A percentile compares a stretch with the other conserved stretches of the same genome.
Evolutionary conservation across 1,139 yeast species (phyloP).

Genomic region (Candida pseudoviswanathii): DNA sequence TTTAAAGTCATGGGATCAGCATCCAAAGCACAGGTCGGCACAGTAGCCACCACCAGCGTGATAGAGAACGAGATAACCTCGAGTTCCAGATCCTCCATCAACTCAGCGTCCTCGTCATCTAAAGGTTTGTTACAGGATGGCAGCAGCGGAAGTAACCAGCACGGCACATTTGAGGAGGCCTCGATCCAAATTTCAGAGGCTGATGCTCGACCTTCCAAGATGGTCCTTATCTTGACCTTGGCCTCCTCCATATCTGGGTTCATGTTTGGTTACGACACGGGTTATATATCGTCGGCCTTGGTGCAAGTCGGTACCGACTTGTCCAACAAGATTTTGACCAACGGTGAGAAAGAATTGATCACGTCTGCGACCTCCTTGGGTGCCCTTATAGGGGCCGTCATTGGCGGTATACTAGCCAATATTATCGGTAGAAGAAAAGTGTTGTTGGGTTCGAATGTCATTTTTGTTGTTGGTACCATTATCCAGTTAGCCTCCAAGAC

Average conservation of each 20-base stretch:
- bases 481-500: constrained; percentile 78
- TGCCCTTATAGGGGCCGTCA: constrained; percentile 74
- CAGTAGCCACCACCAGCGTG: not conserved
- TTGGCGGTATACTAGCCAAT: constrained; percentile 83
- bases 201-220: constrained; percentile 53
- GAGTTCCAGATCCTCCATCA: constrained; percentile 12
- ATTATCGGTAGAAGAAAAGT: constrained; percentile 79
- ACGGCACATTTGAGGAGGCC: constrained; percentile 6
- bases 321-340: constrained; percentile 50
- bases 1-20: constrained; percentile 1
- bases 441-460: constrained; percentile 73
- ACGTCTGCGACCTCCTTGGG: constrained; percentile 97
- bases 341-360: constrained; percentile 82
- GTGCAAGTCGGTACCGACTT: constrained; percentile 82
- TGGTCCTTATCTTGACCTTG: constrained; percentile 70
- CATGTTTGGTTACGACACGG: constrained; percentile 96
- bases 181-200: constrained; percentile 17
- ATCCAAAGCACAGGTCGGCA: not conserved
- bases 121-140: constrained; percentile 11
- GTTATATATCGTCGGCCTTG: constrained; percentile 89
- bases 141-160: not conserved
- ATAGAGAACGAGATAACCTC: constrained; percentile 7
- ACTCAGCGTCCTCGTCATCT: constrained; percentile 13
- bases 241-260: constrained; percentile 91
- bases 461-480: constrained; percentile 81